Conservation (phyloP, 768 basidiomycete genomes). For the Coprinopsis sp. region DNA sequence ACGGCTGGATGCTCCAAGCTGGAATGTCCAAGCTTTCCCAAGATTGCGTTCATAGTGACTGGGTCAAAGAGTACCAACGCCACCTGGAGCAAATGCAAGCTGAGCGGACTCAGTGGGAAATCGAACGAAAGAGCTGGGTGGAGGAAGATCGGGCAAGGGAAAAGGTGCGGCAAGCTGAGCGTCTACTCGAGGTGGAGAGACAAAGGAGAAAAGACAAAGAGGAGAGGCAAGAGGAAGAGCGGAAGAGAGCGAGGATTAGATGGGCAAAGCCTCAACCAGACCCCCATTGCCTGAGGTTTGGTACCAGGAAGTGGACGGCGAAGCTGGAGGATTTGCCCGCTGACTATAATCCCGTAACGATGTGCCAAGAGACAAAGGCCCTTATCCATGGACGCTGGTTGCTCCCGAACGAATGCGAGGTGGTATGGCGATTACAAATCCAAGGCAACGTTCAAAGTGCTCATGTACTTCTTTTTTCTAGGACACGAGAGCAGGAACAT, state of each 20-base stretch:
- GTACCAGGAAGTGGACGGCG: not conserved
- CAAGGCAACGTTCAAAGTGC: not conserved
- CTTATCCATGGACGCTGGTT: not conserved
- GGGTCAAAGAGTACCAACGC: not conserved
- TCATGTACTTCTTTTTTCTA: not conserved
- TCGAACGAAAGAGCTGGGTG: not conserved
- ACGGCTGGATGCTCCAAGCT: no score
- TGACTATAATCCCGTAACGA: not conserved
- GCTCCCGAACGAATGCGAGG: not conserved
- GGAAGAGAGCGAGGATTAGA: not conserved
- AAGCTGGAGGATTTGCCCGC: not conserved
- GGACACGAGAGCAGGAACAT: not conserved
- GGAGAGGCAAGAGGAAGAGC: slow-evolving; percentile 1
- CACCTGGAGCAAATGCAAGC: no score
- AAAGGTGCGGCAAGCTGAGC: not conserved
- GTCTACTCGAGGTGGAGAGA: not conserved
- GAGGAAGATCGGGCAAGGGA: not conserved
- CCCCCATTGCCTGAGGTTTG: not conserved
- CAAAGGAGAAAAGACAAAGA: not conserved
- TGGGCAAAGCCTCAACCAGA: not conserved
- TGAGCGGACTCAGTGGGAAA: not conserved
- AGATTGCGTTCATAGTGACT: not conserved
- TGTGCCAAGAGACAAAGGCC: slow-evolving; percentile 1
- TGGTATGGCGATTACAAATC: not conserved
- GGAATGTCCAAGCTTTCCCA: no score